Evolutionary conservation across 2,329 filamentous ascomycete species (phyloP).

Genomic region (Neofusicoccum kwambonambiense): DNA sequence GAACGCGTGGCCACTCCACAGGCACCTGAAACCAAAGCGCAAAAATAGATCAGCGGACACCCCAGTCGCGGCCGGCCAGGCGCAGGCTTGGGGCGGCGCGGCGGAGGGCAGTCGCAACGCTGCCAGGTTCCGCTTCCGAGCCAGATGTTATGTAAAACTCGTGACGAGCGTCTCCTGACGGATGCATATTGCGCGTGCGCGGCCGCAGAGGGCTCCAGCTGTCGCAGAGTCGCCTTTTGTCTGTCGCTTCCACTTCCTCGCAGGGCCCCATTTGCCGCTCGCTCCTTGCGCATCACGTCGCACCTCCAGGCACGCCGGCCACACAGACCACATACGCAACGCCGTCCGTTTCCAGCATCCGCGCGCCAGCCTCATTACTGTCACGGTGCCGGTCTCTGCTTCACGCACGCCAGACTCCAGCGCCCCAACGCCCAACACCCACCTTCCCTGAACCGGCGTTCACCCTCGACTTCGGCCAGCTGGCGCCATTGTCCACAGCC

Average conservation of each 20-base stretch:
- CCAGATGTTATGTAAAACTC: conserved; percentile 4
- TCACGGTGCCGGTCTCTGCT: not conserved
- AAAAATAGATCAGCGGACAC: conserved; percentile 4
- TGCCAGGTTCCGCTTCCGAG: not conserved
- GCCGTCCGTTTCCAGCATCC: conserved; percentile 2
- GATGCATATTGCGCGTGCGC: conserved; percentile 9
- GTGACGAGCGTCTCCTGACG: conserved; percentile 12
- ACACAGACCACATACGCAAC: conserved; percentile 17
- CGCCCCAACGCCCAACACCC: not conserved
- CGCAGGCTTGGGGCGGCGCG: not conserved
- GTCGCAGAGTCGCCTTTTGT: conserved; percentile 5
- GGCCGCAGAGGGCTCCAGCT: conserved; percentile 9
- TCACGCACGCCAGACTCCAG: not conserved
- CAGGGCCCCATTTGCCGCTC: conserved; percentile 15
- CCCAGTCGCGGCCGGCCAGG: conserved; percentile 7
- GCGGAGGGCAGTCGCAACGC: not conserved
- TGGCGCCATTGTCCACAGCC: conserved; percentile 6
- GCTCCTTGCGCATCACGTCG: conserved; percentile 15
- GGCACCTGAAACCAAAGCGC: conserved; percentile 7
- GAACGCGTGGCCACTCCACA: conserved; percentile 14
- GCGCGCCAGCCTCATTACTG: conserved; percentile 10
- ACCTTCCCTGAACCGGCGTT: not conserved
- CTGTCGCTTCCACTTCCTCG: conserved; percentile 14
- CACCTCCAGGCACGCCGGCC: conserved; percentile 16
- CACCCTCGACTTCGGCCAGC: not conserved